A percentile compares a stretch with the other conserved stretches of the same genome.
Evolutionary conservation across 2,329 filamentous ascomycete species (phyloP).

Genomic region (Fusarium virguliforme): DNA sequence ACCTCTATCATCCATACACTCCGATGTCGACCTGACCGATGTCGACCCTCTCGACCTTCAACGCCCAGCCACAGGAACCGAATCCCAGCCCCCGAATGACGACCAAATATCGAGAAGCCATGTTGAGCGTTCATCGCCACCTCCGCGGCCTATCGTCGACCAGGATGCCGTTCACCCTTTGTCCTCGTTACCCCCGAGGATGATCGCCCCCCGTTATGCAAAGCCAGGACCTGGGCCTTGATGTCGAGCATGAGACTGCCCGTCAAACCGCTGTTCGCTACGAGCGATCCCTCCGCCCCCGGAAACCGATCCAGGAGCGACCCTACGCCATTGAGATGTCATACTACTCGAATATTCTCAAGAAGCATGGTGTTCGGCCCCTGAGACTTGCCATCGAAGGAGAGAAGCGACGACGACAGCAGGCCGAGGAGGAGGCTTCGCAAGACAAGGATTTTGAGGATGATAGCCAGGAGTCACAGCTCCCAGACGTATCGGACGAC

Average conservation of each 20-base stretch:
- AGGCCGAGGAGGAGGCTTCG: conserved; percentile 64
- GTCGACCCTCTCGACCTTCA: conserved; percentile 42
- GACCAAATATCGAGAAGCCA: conserved; percentile 56
- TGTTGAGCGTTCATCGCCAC: conserved; percentile 56
- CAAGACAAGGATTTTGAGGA: conserved; percentile 69
- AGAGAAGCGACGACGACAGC: conserved; percentile 54
- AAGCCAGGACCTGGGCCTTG: conserved; percentile 38
- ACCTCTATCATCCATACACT: conserved; percentile 55
- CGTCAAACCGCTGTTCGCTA: conserved; percentile 54
- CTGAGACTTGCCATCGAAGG: conserved; percentile 60
- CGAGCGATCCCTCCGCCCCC: conserved; percentile 69
- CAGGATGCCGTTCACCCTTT: background rate
- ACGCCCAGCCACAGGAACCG: background rate
- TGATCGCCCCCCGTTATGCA: conserved; percentile 20
- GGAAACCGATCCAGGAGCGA: conserved; percentile 74
- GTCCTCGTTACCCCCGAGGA: conserved; percentile 7
- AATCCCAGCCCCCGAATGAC: conserved; percentile 17
- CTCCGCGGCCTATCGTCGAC: conserved; percentile 44
- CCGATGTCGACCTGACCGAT: conserved; percentile 49
- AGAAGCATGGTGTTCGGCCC: conserved; percentile 70
- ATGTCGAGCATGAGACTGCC: conserved; percentile 45
- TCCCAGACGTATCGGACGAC: conserved; percentile 55
- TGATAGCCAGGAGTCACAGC: conserved; percentile 63
- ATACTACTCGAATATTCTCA: conserved; percentile 68
- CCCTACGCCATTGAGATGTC: conserved; percentile 72